Evolutionary conservation across 768 basidiomycete genomes (phyloP).

Genomic region (Pisolithus tinctorius): DNA sequence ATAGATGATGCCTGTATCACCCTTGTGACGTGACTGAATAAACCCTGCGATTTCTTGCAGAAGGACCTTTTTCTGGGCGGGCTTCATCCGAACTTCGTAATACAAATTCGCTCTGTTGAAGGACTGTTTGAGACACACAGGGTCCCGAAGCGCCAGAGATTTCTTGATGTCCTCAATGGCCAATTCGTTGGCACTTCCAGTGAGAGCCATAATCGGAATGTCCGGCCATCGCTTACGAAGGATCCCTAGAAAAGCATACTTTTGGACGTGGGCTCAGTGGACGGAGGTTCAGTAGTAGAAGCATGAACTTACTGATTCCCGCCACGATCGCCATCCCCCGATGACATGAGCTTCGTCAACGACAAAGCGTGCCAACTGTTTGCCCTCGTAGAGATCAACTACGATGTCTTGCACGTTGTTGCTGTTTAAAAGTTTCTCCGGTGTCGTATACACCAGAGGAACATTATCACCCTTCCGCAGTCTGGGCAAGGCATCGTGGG

Average conservation of each 20-base stretch:
- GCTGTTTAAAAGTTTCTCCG: constrained; percentile 77
- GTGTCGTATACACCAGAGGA: constrained; percentile 80
- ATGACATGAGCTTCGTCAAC: constrained; percentile 97
- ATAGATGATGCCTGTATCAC: constrained; percentile 80
- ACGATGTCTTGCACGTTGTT: constrained; percentile 49
- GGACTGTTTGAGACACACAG: constrained; percentile 61
- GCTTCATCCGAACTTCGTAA: constrained; percentile 59
- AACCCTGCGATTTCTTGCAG: constrained; percentile 60
- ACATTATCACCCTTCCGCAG: constrained; percentile 45
- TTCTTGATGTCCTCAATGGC: constrained; percentile 74
- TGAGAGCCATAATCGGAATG: constrained; percentile 92
- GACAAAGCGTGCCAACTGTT: constrained; percentile 78
- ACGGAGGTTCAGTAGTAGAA: constrained; percentile 4
- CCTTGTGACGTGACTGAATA: constrained; percentile 51
- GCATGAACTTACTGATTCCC: constrained; percentile 56
- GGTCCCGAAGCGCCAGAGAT: constrained; percentile 57
- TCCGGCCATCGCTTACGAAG: constrained; percentile 70
- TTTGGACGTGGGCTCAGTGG: not conserved
- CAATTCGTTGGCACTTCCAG: constrained; percentile 83
- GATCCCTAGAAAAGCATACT: constrained; percentile 54
- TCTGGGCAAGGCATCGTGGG: constrained; percentile 35
- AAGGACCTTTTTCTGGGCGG: constrained; percentile 34
- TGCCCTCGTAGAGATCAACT: constrained; percentile 44
- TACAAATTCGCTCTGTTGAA: constrained; percentile 92
- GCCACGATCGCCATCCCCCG: constrained; percentile 88